Conservation (phyloP, 106 monocot species). For the Acanthochlamys bracteata region DNA sequence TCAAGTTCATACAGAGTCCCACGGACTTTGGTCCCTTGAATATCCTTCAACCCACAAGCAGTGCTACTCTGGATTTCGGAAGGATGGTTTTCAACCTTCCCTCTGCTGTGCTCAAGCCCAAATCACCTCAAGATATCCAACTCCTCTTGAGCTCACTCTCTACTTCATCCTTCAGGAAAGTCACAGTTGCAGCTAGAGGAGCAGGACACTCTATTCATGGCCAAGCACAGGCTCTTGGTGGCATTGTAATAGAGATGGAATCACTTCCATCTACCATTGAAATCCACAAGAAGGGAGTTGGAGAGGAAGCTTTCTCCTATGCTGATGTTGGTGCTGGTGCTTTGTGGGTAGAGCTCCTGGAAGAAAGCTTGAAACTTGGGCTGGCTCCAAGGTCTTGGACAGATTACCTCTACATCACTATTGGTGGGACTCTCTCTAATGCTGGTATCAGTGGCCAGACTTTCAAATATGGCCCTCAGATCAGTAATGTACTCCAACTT, state of each 20-base stretch:
- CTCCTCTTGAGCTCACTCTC: constrained; percentile 55
- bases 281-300: constrained; percentile 13
- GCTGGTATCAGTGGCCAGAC: constrained; percentile 84
- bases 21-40: constrained; percentile 66
- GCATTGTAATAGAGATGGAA: constrained; percentile 81
- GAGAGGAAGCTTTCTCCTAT: constrained; percentile 17
- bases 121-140: constrained; percentile 54
- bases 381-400: constrained; percentile 87
- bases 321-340: constrained; percentile 66
- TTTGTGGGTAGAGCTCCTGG: constrained; percentile 63
- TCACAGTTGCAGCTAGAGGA: constrained; percentile 66
- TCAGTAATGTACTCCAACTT: constrained; percentile 69
- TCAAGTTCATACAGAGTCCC: constrained; percentile 77
- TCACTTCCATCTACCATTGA: constrained; percentile 35
- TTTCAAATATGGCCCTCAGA: constrained; percentile 82
- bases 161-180: constrained; percentile 31
- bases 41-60: constrained; percentile 40
- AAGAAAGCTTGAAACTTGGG: constrained; percentile 49
- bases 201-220: constrained; percentile 78
- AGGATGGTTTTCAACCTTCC: constrained; percentile 55
- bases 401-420: constrained; percentile 68
- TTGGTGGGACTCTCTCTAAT: constrained; percentile 86
- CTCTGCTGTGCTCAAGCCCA: constrained; percentile 61
- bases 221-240: constrained; percentile 65
- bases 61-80: constrained; percentile 59